Evolutionary conservation across 75 land plant species (phyloP), one percentile per base, ranked within the genome.

Genomic region (Sequoia sempervirens): DNA sequence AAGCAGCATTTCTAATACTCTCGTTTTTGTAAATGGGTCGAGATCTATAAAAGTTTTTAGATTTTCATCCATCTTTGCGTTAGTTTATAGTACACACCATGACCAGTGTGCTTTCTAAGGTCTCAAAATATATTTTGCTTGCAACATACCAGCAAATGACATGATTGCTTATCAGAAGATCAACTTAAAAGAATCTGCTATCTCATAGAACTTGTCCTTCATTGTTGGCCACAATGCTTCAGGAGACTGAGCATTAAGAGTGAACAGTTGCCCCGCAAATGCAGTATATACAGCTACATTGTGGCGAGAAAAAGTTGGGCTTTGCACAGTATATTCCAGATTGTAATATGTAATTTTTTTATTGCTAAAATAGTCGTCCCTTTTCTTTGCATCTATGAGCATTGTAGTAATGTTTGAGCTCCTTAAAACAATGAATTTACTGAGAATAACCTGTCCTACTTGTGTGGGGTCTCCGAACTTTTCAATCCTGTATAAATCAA

Each of bases 221-320:
- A 89, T 86, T 26, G 68, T 47, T 30, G 88, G 80, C 94, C 94
- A 93, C 43, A 70, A n/a, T 12, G 91, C 85, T 82, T 96, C 92
- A 0, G 99, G 92, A 50, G 94, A 87, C 78, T 96, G 98, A 1
- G 94, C 97, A 86, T 93, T 96, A 41, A 95, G 83, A 34, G 98
- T 91, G 80, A 82, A 96, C 81, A 97, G 83, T 86, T 85, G 85
- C 30, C 94, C 93, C 3, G 75, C 73, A n/a, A 45, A 75, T 17
- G 89, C 87, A 68, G 92, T 84, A 83, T 93, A 97, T 34, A 97
- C 95, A 14, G 98, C 92, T 1, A 97, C 87, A 84, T 97, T 96
- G 70, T 94, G 98, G 52, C 96, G 87, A 36, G 82, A 89, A 79
- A 97, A 97, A 13, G 92, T 66, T 2, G 96, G 90, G 58, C 92